phyloP scores from a whole-genome alignment of 441 rosid genomes.

The Pelargonium exstipulatum region DNA sequence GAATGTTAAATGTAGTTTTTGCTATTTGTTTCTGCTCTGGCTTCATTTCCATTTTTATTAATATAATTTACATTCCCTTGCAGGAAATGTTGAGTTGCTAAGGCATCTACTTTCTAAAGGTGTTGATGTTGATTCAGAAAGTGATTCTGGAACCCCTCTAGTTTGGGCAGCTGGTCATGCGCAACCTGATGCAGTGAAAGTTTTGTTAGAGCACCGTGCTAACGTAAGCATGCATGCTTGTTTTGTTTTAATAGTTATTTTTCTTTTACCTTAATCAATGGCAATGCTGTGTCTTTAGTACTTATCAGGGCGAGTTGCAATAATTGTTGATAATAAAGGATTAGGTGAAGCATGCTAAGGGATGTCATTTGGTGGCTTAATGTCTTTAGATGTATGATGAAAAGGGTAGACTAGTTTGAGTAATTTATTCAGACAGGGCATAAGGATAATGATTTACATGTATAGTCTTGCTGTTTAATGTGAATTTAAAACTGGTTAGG shows the following conservation, averaged over 20 bases:
- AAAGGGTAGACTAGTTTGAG: too few relatives aligned
- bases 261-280: not conserved
- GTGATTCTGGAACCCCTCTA: conserved; percentile 86
- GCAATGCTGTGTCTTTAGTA: not conserved
- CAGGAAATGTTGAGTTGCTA: conserved; percentile 71
- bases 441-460: too few relatives aligned
- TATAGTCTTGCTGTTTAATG: too few relatives aligned
- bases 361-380: too few relatives aligned
- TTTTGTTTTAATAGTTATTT: not conserved
- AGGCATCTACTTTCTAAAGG: conserved; percentile 55
- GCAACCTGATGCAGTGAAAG: conserved; percentile 60
- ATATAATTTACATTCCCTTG: conserved; percentile 9
- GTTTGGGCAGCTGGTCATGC: conserved; percentile 95
- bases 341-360: too few relatives aligned
- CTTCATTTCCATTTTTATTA: not conserved
- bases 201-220: conserved; percentile 69
- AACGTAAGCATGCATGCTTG: conserved; percentile 36
- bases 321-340: too few relatives aligned
- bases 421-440: too few relatives aligned
- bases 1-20: not conserved
- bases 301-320: too few relatives aligned
- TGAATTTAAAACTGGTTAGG: too few relatives aligned
- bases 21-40: not conserved
- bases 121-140: conserved; percentile 60
- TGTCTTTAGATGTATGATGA: too few relatives aligned